These are phyloP conservation scores for Mayamaea pseudoterrestris DNA, from an alignment of 108 stramenopile species.

Conservation along the genomic window DNA sequence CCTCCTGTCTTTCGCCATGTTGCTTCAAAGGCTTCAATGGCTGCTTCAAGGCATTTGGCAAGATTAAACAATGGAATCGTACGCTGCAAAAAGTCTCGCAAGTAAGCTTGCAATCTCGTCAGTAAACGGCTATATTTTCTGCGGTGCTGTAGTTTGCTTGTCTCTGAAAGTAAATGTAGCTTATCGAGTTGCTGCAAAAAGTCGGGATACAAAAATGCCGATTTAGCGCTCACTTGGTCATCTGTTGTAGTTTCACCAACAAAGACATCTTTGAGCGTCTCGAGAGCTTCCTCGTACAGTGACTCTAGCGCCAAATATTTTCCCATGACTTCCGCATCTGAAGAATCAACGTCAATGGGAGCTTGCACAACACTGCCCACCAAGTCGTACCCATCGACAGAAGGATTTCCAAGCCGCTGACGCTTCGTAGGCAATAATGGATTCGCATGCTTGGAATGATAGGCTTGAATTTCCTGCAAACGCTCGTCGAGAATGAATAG, in stretches of 20 bases:
- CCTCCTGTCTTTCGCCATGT: slow-evolving; percentile 51
- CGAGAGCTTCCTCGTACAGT: slow-evolving; percentile 13
- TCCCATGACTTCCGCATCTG: slow-evolving; percentile 75
- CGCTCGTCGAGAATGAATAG: slow-evolving; percentile 44
- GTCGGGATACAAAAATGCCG: slow-evolving; percentile 23
- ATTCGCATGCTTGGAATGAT: slow-evolving; percentile 54
- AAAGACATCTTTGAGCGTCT: slow-evolving; percentile 6
- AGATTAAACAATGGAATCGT: slow-evolving; percentile 58
- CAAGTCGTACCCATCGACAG: slow-evolving; percentile 76
- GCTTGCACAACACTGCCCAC: slow-evolving; percentile 19
- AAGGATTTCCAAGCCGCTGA: slow-evolving; percentile 46
- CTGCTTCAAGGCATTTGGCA: slow-evolving; percentile 21
- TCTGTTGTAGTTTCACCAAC: slow-evolving; percentile 3
- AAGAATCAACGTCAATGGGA: slow-evolving; percentile 12
- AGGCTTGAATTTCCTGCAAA: slow-evolving; percentile 45
- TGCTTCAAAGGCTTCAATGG: slow-evolving; percentile 35
- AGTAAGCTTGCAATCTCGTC: slow-evolving; percentile 38
- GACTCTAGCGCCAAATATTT: slow-evolving; percentile 62
- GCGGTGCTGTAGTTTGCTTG: slow-evolving; percentile 53
- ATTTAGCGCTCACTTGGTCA: slow-evolving; percentile 4
- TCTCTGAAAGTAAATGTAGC: slow-evolving; percentile 33
- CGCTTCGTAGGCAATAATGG: slow-evolving; percentile 21
- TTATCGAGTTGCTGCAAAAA: slow-evolving; percentile 38
- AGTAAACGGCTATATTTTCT: slow-evolving; percentile 68
- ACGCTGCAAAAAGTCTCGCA: slow-evolving; percentile 51